A percentile compares a stretch with the other conserved stretches of the same genome.
phyloP scores from a whole-genome alignment of 495 filamentous ascomycete genomes.

The Cladorrhinum samala region DNA sequence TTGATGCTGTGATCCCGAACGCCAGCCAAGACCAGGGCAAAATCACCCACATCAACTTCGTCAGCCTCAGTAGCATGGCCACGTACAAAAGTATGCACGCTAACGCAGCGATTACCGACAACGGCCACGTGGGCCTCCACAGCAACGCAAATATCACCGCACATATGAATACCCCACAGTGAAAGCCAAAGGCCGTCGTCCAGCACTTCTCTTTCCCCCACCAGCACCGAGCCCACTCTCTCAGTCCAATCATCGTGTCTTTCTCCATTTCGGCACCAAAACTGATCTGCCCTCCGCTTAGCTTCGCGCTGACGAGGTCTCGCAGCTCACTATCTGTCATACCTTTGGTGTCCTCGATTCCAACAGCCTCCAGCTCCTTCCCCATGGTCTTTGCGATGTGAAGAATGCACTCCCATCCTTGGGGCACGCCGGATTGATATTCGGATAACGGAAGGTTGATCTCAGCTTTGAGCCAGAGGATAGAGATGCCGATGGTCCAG shows the following conservation, averaged over 20 bases:
- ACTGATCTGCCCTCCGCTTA: neutral
- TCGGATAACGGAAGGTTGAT: neutral
- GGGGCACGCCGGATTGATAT: neutral
- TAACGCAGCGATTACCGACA: too few relatives aligned
- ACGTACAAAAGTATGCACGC: too few relatives aligned
- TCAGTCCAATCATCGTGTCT: neutral
- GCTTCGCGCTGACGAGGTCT: neutral
- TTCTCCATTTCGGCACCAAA: neutral
- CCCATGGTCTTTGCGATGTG: neutral
- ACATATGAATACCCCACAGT: too few relatives aligned
- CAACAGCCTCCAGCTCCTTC: neutral
- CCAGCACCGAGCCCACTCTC: neutral
- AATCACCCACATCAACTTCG: too few relatives aligned
- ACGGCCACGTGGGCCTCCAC: too few relatives aligned
- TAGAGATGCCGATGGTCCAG: neutral
- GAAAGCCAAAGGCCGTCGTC: too few relatives aligned
- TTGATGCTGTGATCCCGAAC: too few relatives aligned
- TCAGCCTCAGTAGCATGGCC: too few relatives aligned
- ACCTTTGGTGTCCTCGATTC: neutral
- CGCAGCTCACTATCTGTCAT: neutral
- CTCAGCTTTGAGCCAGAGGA: neutral
- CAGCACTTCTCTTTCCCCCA: too few relatives aligned
- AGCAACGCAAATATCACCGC: too few relatives aligned
- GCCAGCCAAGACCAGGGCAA: too few relatives aligned
- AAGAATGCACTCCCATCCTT: neutral